Conservation (phyloP, 768 basidiomycete species). For the Mycena crocata region DNA sequence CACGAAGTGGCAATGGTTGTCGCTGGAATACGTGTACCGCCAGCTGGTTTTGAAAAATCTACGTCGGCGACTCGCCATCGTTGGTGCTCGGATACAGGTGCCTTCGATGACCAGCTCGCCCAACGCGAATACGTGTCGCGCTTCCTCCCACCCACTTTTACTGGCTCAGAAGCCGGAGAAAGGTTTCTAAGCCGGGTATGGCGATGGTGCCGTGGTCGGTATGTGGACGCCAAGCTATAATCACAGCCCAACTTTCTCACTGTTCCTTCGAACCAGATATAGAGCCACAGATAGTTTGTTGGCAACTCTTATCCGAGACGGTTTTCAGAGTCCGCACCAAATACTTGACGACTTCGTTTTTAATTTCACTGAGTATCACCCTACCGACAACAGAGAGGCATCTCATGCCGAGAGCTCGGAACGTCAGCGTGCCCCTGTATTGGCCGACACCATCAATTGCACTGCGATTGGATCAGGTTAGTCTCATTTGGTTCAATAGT, state of each 20-base stretch:
- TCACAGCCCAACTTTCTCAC: neutral
- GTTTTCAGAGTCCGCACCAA: neutral
- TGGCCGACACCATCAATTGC: neutral
- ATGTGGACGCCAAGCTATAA: neutral
- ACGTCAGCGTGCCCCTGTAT: neutral
- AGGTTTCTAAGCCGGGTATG: slow-evolving; percentile 15
- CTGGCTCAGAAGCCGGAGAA: neutral
- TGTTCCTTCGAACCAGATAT: no score
- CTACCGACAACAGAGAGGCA: neutral
- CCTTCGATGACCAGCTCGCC: slow-evolving; percentile 15
- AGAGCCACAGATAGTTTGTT: slow-evolving; percentile 22
- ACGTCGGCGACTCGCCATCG: neutral
- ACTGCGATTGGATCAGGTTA: neutral
- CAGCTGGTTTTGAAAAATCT: slow-evolving; percentile 19
- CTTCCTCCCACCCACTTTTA: slow-evolving; percentile 20
- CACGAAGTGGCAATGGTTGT: slow-evolving; percentile 12
- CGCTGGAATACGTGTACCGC: slow-evolving; percentile 22
- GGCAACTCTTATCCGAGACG: slow-evolving; percentile 2
- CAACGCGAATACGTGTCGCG: slow-evolving; percentile 16
- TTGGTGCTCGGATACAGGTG: slow-evolving; percentile 15
- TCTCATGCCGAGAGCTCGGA: neutral
- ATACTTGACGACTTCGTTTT: neutral
- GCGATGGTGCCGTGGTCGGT: slow-evolving; percentile 30
- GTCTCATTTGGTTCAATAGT: neutral
- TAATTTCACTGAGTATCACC: neutral